phyloP scores from a whole-genome alignment of 805 yeast species.

The Myxozyma monticola region DNA sequence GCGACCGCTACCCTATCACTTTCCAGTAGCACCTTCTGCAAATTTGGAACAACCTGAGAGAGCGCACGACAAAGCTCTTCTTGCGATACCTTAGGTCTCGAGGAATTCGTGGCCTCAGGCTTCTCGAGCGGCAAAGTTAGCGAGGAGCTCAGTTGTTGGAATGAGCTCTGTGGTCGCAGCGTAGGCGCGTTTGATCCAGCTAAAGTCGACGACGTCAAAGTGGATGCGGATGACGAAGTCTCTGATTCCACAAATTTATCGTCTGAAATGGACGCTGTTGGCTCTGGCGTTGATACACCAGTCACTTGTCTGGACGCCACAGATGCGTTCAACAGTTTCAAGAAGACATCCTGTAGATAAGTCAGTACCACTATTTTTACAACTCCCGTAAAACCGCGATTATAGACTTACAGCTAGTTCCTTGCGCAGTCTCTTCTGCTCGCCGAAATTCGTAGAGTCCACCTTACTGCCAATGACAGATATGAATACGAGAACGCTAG shows the following conservation, averaged over 20 bases:
- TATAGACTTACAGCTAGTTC: conserved; percentile 45
- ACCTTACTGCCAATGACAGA: conserved; percentile 57
- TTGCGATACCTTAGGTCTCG: conserved; percentile 36
- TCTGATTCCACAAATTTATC: conserved; percentile 13
- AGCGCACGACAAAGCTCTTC: conserved; percentile 51
- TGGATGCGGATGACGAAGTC: no score
- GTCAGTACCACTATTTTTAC: background rate
- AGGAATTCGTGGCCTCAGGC: background rate
- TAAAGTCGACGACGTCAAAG: background rate
- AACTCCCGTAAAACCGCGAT: no score
- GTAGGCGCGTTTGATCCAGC: conserved; percentile 3
- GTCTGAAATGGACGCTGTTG: conserved; percentile 4
- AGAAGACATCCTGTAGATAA: conserved; percentile 42
- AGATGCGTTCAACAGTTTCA: conserved; percentile 39
- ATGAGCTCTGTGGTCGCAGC: conserved; percentile 24
- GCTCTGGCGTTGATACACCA: conserved; percentile 22
- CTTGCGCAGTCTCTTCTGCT: conserved; percentile 56
- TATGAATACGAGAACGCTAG: conserved; percentile 55
- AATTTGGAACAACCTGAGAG: conserved; percentile 42
- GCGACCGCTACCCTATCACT: conserved; percentile 58
- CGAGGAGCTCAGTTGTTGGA: conserved; percentile 6
- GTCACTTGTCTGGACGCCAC: conserved; percentile 28
- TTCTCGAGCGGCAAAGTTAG: background rate
- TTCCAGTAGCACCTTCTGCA: conserved; percentile 53
- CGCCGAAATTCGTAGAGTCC: conserved; percentile 59